phyloP scores from a whole-genome alignment of 768 basidiomycete species.

The Amanita pallidorosea region DNA sequence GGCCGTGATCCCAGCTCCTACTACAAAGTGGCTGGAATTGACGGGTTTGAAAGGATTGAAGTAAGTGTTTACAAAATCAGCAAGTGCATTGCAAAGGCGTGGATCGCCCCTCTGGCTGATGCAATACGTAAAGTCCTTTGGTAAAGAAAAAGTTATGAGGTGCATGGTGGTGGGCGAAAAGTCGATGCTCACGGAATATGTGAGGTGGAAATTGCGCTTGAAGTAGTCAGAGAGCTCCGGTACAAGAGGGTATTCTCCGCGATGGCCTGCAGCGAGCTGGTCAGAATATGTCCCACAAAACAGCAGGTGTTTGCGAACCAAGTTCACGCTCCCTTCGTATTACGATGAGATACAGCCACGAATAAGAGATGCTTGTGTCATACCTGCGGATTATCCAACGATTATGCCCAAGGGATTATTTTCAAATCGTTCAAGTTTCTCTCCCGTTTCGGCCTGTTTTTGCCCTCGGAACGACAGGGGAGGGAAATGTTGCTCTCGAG shows the following conservation, averaged over 20 bases:
- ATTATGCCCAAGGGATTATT: background rate
- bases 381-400: background rate
- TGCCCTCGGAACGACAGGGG: background rate
- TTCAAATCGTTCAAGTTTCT: background rate
- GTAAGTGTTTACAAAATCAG: slow-evolving; percentile 8
- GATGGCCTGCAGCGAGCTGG: slow-evolving; percentile 5
- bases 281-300: background rate
- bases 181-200: slow-evolving; percentile 4
- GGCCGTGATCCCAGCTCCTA: slow-evolving; percentile 9
- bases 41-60: slow-evolving; percentile 9
- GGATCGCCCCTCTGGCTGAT: slow-evolving; percentile 7
- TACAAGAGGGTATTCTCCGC: slow-evolving; percentile 13
- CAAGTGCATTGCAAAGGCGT: slow-evolving; percentile 8
- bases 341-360: background rate
- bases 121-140: slow-evolving; percentile 14
- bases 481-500: background rate
- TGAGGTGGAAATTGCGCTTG: slow-evolving; percentile 6
- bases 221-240: slow-evolving; percentile 10
- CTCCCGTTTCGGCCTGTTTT: background rate
- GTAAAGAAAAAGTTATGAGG: background rate
- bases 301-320: background rate
- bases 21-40: slow-evolving; percentile 6
- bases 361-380: background rate
- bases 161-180: background rate
- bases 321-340: background rate